A percentile compares a stretch with the other conserved stretches of the same genome.
Conservation (phyloP, 352 stramenopile genomes). For the Globisporangium middletonii region DNA sequence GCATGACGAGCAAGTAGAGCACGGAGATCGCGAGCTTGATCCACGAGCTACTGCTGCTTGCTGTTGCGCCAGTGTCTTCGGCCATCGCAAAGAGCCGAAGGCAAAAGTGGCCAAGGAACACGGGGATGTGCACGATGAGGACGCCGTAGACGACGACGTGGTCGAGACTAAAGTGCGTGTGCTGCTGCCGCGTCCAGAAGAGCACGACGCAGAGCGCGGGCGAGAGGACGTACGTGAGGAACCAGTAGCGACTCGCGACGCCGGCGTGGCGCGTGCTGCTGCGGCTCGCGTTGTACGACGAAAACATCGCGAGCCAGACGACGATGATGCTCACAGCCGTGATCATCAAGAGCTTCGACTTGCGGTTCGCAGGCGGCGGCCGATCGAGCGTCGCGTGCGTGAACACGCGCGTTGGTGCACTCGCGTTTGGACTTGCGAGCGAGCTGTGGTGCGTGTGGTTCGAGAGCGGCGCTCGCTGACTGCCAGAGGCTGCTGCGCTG, state of each 20-base stretch:
- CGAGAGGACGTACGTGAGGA: slow-evolving; percentile 56
- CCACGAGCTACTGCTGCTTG: slow-evolving; percentile 25
- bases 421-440: neutral
- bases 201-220: slow-evolving; percentile 54
- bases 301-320: slow-evolving; percentile 70
- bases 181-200: slow-evolving; percentile 37
- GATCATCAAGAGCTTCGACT: slow-evolving; percentile 33
- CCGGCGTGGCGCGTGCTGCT: slow-evolving; percentile 12
- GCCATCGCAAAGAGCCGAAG: slow-evolving; percentile 66
- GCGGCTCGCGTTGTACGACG: slow-evolving; percentile 49
- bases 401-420: neutral
- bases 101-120: slow-evolving; percentile 80
- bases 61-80: slow-evolving; percentile 27
- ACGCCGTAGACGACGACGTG: slow-evolving; percentile 68
- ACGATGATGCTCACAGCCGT: slow-evolving; percentile 28
- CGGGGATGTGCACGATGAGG: slow-evolving; percentile 68
- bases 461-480: no score
- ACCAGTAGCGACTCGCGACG: slow-evolving; percentile 37
- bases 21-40: slow-evolving; percentile 74
- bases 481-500: neutral
- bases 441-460: neutral
- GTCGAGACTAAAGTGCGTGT: slow-evolving; percentile 48
- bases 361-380: slow-evolving; percentile 9
- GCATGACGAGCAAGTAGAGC: slow-evolving; percentile 74
- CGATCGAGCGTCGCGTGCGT: slow-evolving; percentile 11